Evolutionary conservation across 352 stramenopile genomes (phyloP), one percentile per base, ranked within the genome.

Genomic region (Blastocystis sp.): DNA sequence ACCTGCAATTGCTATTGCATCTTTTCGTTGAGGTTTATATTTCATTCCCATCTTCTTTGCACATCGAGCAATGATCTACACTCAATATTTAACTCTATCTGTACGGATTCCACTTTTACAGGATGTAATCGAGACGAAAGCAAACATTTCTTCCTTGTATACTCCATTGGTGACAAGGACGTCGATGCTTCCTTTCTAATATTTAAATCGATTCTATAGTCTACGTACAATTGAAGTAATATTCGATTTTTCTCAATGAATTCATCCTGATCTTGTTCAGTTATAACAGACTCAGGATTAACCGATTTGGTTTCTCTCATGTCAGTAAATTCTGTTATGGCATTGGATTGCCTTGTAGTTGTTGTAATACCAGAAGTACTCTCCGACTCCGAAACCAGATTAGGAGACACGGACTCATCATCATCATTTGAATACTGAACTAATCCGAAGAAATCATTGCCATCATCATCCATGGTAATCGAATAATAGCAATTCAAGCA

Each of bases 51-150:
- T 83, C 49, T 83, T 83, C 51, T 42, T 57, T 1, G 71, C 71
- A 43, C 71, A 83, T 56, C 65, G 71, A 0, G 71, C 14, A 24
- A 83, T 29, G 32, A 83, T 83, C 71, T 83, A 83, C 51, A 32
- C 12, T 11, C 42, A 37, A 42, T 11, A 4, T 2, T n/a, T 29
- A 12, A 27, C 9, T 32, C n/a, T 9, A 1, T n/a, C 7, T 39
- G 14, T 16, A 83, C 71, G 58, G 71, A 83, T 66, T 83, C 71
- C 1, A 83, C 71, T 83, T 83, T 83, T 46, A 83, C 71, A 9
- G 71, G 71, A 46, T 83, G 71, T 27, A 83, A 66, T 5, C 71
- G 71, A 9, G 71, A 83, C 5, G 51, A 66, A n/a, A 83, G 71
- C 21, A 66, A 51, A 63, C 71, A 83, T 43, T 83, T 83, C 51